These are phyloP conservation scores for Flaveria robusta DNA, from an alignment of 129 eudicot genomes.

Conservation along the genomic window DNA sequence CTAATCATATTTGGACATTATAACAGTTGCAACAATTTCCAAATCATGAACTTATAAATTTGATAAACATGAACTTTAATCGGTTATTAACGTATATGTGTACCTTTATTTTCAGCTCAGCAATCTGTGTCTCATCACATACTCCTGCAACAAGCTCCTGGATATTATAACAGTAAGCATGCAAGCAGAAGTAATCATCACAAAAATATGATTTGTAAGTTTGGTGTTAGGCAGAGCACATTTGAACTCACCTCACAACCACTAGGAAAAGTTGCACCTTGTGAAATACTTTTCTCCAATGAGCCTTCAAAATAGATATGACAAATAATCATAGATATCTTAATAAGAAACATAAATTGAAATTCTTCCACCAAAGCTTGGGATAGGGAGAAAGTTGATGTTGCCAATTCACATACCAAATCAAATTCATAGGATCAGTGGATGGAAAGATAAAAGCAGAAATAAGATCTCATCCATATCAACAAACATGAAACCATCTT, in stretches of 20 bases:
- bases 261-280: conserved; percentile 54
- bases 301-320: conserved; percentile 34
- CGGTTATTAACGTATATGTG: not conserved
- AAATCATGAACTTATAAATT: not conserved
- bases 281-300: conserved; percentile 40
- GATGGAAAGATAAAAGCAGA: not conserved
- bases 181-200: not conserved
- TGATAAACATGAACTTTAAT: not conserved
- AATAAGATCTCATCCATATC: conserved; percentile 19
- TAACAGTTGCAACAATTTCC: not conserved
- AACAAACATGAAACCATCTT: conserved; percentile 18
- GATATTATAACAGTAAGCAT: conserved; percentile 19
- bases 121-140: conserved; percentile 77
- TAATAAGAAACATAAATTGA: not conserved
- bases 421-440: not conserved
- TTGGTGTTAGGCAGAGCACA: not conserved
- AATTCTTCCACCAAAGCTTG: not conserved
- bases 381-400: no score
- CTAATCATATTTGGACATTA: not conserved
- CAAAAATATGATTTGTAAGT: conserved; percentile 1
- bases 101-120: conserved; percentile 81
- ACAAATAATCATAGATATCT: not conserved
- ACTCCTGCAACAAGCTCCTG: conserved; percentile 69
- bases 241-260: conserved; percentile 58
- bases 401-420: no score